Evolutionary conservation across 495 filamentous ascomycete species (phyloP).

Genomic region (Podospora tetraspora): DNA sequence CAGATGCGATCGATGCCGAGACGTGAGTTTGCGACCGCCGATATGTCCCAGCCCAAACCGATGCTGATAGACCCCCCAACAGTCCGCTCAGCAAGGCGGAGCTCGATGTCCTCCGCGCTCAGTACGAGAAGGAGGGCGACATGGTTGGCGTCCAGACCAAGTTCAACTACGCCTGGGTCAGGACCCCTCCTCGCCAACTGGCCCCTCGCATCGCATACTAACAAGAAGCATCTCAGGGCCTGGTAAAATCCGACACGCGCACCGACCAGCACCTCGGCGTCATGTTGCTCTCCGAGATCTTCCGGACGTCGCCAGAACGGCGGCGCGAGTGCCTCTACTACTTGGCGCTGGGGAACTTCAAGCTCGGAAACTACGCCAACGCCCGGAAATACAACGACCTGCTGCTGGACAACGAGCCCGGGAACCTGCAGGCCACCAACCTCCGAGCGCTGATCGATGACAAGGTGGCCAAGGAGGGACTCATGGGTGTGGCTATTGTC

Average conservation of each 20-base stretch:
- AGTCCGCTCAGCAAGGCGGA: conserved; percentile 86
- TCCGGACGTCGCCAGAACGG: conserved; percentile 82
- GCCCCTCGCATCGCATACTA: conserved; percentile 6
- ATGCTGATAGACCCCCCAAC: conserved; percentile 3
- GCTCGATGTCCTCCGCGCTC: conserved; percentile 80
- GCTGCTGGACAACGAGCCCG: conserved; percentile 80
- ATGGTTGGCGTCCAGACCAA: conserved; percentile 97
- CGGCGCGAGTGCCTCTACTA: conserved; percentile 98
- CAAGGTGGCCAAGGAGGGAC: conserved; percentile 87
- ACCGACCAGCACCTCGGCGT: conserved; percentile 92
- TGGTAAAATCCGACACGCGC: conserved; percentile 84
- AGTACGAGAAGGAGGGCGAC: conserved; percentile 94
- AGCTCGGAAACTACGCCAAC: conserved; percentile 94
- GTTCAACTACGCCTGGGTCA: conserved; percentile 98
- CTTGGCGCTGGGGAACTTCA: conserved; percentile 92
- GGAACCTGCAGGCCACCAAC: conserved; percentile 82
- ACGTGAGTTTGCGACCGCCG: conserved; percentile 53
- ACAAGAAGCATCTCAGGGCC: conserved; percentile 51
- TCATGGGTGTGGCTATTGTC: conserved; percentile 94
- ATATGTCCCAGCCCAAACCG: not conserved
- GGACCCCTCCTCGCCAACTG: conserved; percentile 14
- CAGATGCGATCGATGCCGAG: conserved; percentile 97
- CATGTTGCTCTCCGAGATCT: conserved; percentile 91
- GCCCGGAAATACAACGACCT: conserved; percentile 90
- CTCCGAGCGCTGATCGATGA: conserved; percentile 85